Evolutionary conservation across 2,329 filamentous ascomycete genomes (phyloP), one percentile per base, ranked within the genome.

Genomic region (Penicillium verrucosum): DNA sequence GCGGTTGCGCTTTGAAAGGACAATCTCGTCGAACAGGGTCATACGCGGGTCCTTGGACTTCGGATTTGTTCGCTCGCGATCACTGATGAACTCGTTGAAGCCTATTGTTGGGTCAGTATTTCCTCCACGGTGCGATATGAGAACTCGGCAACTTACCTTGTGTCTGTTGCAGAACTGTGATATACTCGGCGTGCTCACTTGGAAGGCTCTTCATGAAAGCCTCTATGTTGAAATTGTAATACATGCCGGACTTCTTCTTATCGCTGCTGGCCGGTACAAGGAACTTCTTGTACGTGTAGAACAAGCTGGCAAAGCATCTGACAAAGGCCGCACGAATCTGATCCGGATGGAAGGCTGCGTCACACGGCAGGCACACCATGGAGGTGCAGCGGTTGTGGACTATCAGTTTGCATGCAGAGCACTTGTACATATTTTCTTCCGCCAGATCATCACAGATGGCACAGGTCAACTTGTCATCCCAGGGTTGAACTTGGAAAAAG

Each of bases 321-420:
- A 87, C 85, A 66, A 89, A 89, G 0, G 85, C 86, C 16, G 86
- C 85, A 18, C 85, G 82, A 41, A 89, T 78, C 69, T 88, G 85
- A 61, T 88, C 85, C 8, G 85, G 80, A 59, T 85, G 81, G 75
- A 89, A 89, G 2, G 85, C 85, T 14, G 81, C 79, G n/a, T 85
- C 83, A 67, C 86, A 89, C 14, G 86, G 83, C n/a, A 88, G 70
- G 60, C 81, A 84, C 43, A 88, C 81, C 55, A 81, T 77, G n/a
- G 76, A 73, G 3, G 82, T 77, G 69, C 86, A 89, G 52, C 83
- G 79, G 57, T 78, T 78, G 67, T 89, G 86, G 30, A 84, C 80
- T 54, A 72, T 71, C 36, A 79, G 74, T 61, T 76, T 77, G 65
- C 81, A 83, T 1, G 76, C 75, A 34, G 68, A 70, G 62, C 79